Conservation (phyloP, 2,329 filamentous ascomycete species). For the Exserohilum rostratum region DNA sequence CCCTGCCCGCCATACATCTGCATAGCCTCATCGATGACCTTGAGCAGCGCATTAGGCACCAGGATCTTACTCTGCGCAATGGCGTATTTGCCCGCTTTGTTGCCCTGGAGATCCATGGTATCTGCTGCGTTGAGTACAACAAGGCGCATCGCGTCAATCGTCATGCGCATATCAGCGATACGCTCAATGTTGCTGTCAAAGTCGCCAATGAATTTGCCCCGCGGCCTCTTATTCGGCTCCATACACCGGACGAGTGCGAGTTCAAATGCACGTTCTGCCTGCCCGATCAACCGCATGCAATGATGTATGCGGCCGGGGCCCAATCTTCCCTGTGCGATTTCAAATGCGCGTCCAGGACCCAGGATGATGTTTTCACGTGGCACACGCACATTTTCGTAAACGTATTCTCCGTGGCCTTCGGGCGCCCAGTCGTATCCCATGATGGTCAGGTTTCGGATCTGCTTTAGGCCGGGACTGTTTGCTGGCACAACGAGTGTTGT, state of each 20-base stretch:
- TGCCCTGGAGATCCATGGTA: constrained; percentile 51
- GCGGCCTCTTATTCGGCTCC: constrained; percentile 48
- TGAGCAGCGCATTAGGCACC: constrained; percentile 48
- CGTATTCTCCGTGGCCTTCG: constrained; percentile 52
- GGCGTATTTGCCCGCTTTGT: constrained; percentile 50
- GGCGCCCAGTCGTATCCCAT: constrained; percentile 54
- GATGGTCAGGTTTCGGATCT: constrained; percentile 50
- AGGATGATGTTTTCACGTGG: constrained; percentile 52
- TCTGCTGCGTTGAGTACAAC: constrained; percentile 53
- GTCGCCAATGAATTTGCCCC: constrained; percentile 50
- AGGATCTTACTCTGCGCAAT: constrained; percentile 54
- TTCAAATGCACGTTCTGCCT: constrained; percentile 52
- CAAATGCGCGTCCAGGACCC: constrained; percentile 51
- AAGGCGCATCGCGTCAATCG: constrained; percentile 49
- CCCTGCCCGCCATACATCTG: constrained; percentile 53
- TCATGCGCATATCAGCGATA: constrained; percentile 52
- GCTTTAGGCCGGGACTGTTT: constrained; percentile 47
- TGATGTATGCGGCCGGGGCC: constrained; percentile 53
- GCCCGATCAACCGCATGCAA: constrained; percentile 52
- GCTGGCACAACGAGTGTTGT: constrained; percentile 50
- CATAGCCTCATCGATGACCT: constrained; percentile 53
- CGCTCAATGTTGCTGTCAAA: constrained; percentile 52
- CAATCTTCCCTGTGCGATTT: constrained; percentile 52
- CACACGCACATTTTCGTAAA: constrained; percentile 51
- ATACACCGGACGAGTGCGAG: constrained; percentile 49